Conservation (phyloP, 2,329 filamentous ascomycete species). For the Claviceps purpurea region DNA sequence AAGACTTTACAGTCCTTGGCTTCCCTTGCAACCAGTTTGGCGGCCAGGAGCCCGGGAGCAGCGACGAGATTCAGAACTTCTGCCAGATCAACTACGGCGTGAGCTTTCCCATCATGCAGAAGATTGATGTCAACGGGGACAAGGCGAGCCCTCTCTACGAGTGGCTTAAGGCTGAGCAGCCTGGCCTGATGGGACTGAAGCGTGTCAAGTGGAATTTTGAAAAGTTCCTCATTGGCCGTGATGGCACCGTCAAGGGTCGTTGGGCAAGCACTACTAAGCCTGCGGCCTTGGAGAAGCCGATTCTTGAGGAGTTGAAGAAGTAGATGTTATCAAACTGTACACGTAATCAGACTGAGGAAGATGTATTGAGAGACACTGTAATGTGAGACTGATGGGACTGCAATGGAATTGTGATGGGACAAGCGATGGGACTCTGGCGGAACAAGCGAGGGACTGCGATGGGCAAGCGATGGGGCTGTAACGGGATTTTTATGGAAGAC, state of each 20-base stretch:
- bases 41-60: conserved; percentile 70
- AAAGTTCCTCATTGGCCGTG: conserved; percentile 82
- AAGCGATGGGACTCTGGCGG: too few relatives aligned
- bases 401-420: too few relatives aligned
- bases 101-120: conserved; percentile 78
- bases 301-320: conserved; percentile 60
- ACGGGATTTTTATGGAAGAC: too few relatives aligned
- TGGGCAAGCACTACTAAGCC: conserved; percentile 88
- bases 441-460: too few relatives aligned
- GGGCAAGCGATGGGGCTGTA: too few relatives aligned
- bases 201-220: conserved; percentile 99
- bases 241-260: conserved; percentile 72
- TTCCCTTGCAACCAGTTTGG: conserved; percentile 99
- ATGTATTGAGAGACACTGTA: background rate
- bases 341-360: too few relatives aligned
- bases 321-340: conserved; percentile 11
- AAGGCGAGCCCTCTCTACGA: conserved; percentile 50
- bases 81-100: conserved; percentile 91
- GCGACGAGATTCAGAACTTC: conserved; percentile 70
- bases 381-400: too few relatives aligned
- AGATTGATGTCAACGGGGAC: conserved; percentile 88
- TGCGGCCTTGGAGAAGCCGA: conserved; percentile 59
- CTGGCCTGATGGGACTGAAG: conserved; percentile 79
- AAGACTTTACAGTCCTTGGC: conserved; percentile 76
- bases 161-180: conserved; percentile 60